Evolutionary conservation across 176 grass and related monocot genomes (phyloP), one percentile per base, ranked within the genome.

Genomic region (Rhynchospora pubera): DNA sequence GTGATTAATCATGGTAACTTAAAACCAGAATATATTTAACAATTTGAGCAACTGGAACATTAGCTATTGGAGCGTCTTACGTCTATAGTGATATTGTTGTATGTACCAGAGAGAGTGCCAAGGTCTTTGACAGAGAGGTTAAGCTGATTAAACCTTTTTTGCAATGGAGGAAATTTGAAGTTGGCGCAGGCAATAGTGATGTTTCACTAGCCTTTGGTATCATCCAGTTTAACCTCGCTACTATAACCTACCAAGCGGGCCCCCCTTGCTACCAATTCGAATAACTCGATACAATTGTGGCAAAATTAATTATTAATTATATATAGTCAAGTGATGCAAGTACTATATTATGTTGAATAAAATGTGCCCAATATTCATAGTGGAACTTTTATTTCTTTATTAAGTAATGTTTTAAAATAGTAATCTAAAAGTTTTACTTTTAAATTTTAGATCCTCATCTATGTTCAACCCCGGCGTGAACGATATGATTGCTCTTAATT

Each of bases 91-190:
- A n/a, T n/a, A n/a, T n/a, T n/a, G n/a, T n/a, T 4, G 4, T 39
- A 67, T 19, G 34, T 39, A 90, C 88, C 85, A 6, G 90, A 94
- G 26, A 98, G 92, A 73, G 77, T 90, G 15, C 91, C 95, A 21
- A 94, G 87, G 69, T 94, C 85, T 79, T 87, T 87, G 42, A 81
- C 86, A 24, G 95, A 93, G 22, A 98, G 84, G 4, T 91, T 93
- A n/a, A 86, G 84, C 21, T 68, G 87, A 82, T 93, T 90, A 83
- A 98, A 98, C 13, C 78, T 90, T 79, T 92, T 90, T 91, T 94
- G 91, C 50, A 93, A 83, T 75, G 93, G 92, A 0, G 93, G 81
- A 80, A 93, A 89, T 71, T 91, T 26, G 91, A 81, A 63, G 84
- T 81, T 6, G 95, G 95, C 1, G 82, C 34, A 43, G 95, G 95